Percentiles rank a stretch among this genome's conserved stretches.
Conservation (phyloP, 78 protist species). For the Protostelium mycophagum region DNA sequence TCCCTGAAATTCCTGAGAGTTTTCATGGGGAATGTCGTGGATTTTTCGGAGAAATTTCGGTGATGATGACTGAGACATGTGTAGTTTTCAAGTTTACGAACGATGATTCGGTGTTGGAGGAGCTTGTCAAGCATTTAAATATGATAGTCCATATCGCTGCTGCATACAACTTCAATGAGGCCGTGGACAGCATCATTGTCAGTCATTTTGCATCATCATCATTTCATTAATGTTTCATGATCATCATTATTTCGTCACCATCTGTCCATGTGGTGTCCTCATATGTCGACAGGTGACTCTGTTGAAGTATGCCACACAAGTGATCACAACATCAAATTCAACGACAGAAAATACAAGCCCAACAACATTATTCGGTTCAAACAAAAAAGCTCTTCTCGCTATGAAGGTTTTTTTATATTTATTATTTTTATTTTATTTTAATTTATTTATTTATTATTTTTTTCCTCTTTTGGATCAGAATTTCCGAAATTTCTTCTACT, state of each 20-base stretch:
- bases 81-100: neutral
- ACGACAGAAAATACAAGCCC: neutral
- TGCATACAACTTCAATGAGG: neutral
- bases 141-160: conserved; percentile 8
- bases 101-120: neutral
- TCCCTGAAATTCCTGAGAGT: neutral
- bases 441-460: no score
- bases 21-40: neutral
- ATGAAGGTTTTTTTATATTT: no score
- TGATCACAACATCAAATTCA: neutral
- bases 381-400: conserved; percentile 17
- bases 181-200: conserved; percentile 14
- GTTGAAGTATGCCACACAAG: conserved; percentile 11
- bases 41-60: neutral
- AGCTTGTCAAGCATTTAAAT: neutral
- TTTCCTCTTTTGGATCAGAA: no score
- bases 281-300: conserved; percentile 6
- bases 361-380: conserved; percentile 5
- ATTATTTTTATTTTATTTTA: no score
- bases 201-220: neutral
- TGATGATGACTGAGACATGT: no score
- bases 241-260: no score
- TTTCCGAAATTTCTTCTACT: no score
- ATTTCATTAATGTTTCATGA: no score
- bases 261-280: no score